Evolutionary conservation across 2,329 filamentous ascomycete genomes (phyloP).

Genomic region (Ceratocystis huliohia): DNA sequence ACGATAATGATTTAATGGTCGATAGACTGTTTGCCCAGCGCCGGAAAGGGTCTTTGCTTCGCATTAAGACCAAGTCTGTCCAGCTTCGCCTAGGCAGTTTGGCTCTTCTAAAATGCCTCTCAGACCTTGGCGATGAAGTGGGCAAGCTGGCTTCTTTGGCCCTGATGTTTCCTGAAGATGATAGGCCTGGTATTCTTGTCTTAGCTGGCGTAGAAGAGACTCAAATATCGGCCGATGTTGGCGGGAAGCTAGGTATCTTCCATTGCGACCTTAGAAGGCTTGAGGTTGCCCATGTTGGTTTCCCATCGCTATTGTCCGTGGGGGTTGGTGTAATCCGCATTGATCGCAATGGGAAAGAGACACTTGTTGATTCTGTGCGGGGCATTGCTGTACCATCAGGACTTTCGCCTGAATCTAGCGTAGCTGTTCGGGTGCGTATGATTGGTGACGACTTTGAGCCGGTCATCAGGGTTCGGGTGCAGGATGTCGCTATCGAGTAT

Average conservation of each 20-base stretch:
- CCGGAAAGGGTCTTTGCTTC: slow-evolving; percentile 70
- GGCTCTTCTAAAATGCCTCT: slow-evolving; percentile 53
- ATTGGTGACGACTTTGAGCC: slow-evolving; percentile 93
- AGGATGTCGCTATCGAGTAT: slow-evolving; percentile 79
- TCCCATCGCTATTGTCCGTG: slow-evolving; percentile 73
- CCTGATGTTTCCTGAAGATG: slow-evolving; percentile 92
- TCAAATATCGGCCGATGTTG: slow-evolving; percentile 49
- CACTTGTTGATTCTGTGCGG: slow-evolving; percentile 49
- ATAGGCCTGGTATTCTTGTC: slow-evolving; percentile 75
- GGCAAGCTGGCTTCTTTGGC: slow-evolving; percentile 72
- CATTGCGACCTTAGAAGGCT: slow-evolving; percentile 47
- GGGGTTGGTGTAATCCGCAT: slow-evolving; percentile 52
- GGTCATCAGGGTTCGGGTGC: slow-evolving; percentile 73
- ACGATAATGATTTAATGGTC: slow-evolving; percentile 86
- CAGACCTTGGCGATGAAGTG: slow-evolving; percentile 63
- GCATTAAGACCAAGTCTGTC: slow-evolving; percentile 52
- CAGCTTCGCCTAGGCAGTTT: slow-evolving; percentile 51
- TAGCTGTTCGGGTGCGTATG: slow-evolving; percentile 73
- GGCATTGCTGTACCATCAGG: slow-evolving; percentile 22
- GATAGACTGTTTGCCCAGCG: slow-evolving; percentile 81
- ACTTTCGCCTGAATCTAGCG: slow-evolving; percentile 26
- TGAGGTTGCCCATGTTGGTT: slow-evolving; percentile 67
- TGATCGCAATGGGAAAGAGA: slow-evolving; percentile 53
- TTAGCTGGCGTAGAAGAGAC: slow-evolving; percentile 54
- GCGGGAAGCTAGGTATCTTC: slow-evolving; percentile 54